These are phyloP conservation scores for Curvularia eragrostidis DNA, from an alignment of 2,329 filamentous ascomycete genomes.

Conservation along the genomic window DNA sequence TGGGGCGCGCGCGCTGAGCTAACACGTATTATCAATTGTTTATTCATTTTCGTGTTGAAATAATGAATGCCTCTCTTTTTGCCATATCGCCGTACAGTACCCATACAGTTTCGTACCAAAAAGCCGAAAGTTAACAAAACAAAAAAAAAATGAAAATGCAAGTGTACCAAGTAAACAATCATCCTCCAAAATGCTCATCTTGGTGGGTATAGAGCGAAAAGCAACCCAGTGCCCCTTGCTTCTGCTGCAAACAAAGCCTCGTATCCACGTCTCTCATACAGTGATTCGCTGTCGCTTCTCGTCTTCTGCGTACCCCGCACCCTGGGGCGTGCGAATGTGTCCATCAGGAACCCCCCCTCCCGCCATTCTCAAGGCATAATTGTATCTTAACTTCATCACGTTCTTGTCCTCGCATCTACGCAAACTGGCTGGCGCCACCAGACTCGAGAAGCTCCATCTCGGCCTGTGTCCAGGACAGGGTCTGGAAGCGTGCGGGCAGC, in stretches of 20 bases:
- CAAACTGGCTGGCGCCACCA: constrained; percentile 76
- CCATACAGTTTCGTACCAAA: constrained; percentile 8
- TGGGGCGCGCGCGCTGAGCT: background rate
- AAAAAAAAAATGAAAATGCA: constrained; percentile 1
- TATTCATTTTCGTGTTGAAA: constrained; percentile 11
- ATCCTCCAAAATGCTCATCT: constrained; percentile 28
- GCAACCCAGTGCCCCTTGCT: constrained; percentile 28
- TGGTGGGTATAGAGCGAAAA: constrained; percentile 42
- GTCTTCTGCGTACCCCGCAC: constrained; percentile 14
- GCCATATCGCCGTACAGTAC: constrained; percentile 18
- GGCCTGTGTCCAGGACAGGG: constrained; percentile 72
- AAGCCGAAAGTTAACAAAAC: too few species aligned
- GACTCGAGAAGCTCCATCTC: constrained; percentile 98
- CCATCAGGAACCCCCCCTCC: constrained; percentile 20
- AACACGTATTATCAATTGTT: constrained; percentile 7
- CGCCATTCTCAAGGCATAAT: constrained; percentile 24
- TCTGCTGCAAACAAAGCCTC: constrained; percentile 18
- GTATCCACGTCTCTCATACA: constrained; percentile 5
- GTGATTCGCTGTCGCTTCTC: constrained; percentile 10
- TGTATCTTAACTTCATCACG: constrained; percentile 19
- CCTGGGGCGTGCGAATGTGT: constrained; percentile 32
- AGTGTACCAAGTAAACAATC: constrained; percentile 18
- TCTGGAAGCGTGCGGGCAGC: constrained; percentile 82
- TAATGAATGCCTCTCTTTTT: constrained; percentile 19
- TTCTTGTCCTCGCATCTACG: constrained; percentile 44